Percentiles rank a stretch among this genome's conserved stretches.
Evolutionary conservation across 805 yeast genomes (phyloP).

Genomic region (Hyphopichia homilentoma): DNA sequence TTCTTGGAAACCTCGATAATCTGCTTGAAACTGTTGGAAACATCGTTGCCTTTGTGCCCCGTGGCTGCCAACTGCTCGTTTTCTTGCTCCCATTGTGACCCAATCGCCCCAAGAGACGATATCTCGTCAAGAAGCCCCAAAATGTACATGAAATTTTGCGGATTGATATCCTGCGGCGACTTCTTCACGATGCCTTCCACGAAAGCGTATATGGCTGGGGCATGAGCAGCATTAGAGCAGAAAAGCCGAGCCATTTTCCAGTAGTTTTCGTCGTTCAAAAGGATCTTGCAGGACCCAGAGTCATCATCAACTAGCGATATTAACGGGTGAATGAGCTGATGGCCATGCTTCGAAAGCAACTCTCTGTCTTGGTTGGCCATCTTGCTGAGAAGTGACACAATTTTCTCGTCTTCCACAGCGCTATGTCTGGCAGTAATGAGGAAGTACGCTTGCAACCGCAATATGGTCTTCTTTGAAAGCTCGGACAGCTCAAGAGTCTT

Average conservation of each 20-base stretch:
- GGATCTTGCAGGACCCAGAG: conserved; percentile 37
- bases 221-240: conserved; percentile 42
- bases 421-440: conserved; percentile 42
- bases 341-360: conserved; percentile 41
- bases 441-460: conserved; percentile 52
- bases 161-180: conserved; percentile 34
- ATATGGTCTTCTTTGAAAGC: conserved; percentile 25
- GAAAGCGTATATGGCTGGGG: conserved; percentile 45
- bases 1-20: conserved; percentile 56
- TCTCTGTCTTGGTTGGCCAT: conserved; percentile 35
- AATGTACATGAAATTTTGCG: conserved; percentile 57
- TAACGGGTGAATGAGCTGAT: conserved; percentile 43
- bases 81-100: conserved; percentile 72
- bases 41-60: conserved; percentile 38
- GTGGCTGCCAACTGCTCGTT: conserved; percentile 41
- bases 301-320: conserved; percentile 45
- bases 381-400: conserved; percentile 16
- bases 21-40: conserved; percentile 40
- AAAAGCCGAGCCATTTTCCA: conserved; percentile 54
- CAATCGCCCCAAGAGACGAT: conserved; percentile 77
- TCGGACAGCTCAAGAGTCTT: conserved; percentile 6
- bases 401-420: conserved; percentile 6
- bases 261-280: conserved; percentile 38
- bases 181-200: conserved; percentile 37
- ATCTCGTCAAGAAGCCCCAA: conserved; percentile 74